A percentile compares a stretch with the other conserved stretches of the same genome.
phyloP scores from a whole-genome alignment of 2,329 filamentous ascomycete genomes.

The Hypocrella siamensis region DNA sequence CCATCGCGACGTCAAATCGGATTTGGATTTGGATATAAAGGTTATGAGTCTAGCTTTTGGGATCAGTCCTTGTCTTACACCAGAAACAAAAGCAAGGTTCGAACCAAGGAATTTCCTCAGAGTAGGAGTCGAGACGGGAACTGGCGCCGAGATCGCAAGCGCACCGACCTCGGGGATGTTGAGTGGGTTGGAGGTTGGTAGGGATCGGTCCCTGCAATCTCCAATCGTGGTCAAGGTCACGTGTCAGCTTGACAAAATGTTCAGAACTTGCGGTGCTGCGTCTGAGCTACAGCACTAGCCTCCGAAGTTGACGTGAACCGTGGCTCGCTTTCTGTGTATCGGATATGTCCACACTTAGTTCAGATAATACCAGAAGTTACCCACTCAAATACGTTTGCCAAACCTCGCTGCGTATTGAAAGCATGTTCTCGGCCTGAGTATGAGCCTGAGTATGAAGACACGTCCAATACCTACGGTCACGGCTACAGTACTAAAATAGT shows the following conservation, averaged over 20 bases:
- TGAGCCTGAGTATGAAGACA: not conserved
- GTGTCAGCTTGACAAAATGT: too few relatives aligned
- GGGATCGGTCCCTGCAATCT: slow-evolving; percentile 29
- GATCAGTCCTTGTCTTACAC: slow-evolving; percentile 27
- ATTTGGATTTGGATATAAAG: slow-evolving; percentile 32
- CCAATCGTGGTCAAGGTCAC: slow-evolving; percentile 46
- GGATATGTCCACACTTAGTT: slow-evolving; percentile 27
- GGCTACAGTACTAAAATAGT: too few relatives aligned
- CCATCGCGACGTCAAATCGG: slow-evolving; percentile 33
- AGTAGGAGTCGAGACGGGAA: slow-evolving; percentile 43
- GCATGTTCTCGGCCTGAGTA: too few relatives aligned
- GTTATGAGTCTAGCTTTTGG: slow-evolving; percentile 30
- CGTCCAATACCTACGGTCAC: not conserved
- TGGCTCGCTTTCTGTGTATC: slow-evolving; percentile 52
- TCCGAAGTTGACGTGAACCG: too few relatives aligned
- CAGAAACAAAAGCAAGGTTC: slow-evolving; percentile 16
- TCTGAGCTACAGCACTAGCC: too few relatives aligned
- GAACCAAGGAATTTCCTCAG: slow-evolving; percentile 41
- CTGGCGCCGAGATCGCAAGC: slow-evolving; percentile 42
- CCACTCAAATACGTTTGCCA: too few relatives aligned
- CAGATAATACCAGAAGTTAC: slow-evolving; percentile 50
- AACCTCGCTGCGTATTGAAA: too few relatives aligned
- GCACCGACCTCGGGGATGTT: slow-evolving; percentile 58
- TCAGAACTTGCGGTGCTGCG: too few relatives aligned
- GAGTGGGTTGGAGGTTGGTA: slow-evolving; percentile 95